A percentile compares a stretch with the other conserved stretches of the same genome.
Evolutionary conservation across 2,329 filamentous ascomycete species (phyloP).

Genomic region (Corniculantispora saksenae): DNA sequence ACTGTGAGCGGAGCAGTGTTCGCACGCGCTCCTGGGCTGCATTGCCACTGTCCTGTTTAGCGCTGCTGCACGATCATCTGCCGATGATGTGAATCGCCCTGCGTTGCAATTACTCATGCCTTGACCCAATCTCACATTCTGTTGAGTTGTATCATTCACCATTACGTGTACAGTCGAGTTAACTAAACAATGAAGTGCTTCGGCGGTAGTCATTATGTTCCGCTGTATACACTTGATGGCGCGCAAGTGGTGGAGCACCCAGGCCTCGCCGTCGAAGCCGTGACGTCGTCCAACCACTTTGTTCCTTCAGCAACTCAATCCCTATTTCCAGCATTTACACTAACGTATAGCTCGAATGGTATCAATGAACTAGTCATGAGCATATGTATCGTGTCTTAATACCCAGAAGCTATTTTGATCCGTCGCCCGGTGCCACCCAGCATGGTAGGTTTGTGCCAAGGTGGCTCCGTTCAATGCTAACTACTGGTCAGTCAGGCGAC

Average conservation of each 20-base stretch:
- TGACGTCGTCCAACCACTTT: neutral
- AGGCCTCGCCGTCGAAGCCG: neutral
- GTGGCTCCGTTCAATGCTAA: neutral
- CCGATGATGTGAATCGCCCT: neutral
- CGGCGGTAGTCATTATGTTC: too few relatives aligned
- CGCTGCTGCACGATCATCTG: neutral
- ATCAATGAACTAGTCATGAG: neutral
- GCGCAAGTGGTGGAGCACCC: neutral
- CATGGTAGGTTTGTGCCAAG: neutral
- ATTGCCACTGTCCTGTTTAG: neutral
- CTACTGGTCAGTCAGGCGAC: slow-evolving; percentile 44
- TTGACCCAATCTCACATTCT: neutral
- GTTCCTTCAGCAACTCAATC: neutral
- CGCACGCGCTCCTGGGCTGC: neutral
- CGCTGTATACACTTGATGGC: too few relatives aligned
- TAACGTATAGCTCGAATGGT: neutral
- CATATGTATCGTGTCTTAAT: neutral
- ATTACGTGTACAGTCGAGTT: neutral
- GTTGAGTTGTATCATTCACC: neutral
- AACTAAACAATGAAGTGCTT: too few relatives aligned
- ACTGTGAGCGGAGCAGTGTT: neutral
- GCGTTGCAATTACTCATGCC: neutral
- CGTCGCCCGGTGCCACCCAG: neutral
- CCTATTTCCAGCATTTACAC: neutral
- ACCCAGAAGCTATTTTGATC: neutral